Base-by-base conservation (phyloP, 306 rosid genomes). In the Senna siamea region DNA sequence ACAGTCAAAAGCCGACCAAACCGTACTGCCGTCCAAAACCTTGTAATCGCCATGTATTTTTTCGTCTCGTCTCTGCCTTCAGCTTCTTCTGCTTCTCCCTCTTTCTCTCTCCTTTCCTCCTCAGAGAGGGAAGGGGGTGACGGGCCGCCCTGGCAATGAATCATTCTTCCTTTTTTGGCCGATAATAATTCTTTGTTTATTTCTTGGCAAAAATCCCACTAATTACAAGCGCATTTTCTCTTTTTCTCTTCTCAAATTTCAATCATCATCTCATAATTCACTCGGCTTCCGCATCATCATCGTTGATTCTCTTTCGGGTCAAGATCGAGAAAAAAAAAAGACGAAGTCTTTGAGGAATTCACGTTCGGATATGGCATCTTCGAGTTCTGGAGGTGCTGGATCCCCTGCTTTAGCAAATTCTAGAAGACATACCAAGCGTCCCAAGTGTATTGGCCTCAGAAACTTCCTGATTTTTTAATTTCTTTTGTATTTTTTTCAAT, bases 341-440 rank as follows among this genome's bases (percentile, higher is more conserved):
- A 26, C 1, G 2, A 26, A 30, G 66, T 23, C 70, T 76, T 72
- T 64, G 77, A 82, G 76, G 89, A 73, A 68, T 87, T 77, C 85
- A 60, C 78, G 87, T 85, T 81, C 85, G 19, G 76, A 62, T 73
- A 88, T 90, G 81, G 88, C 95, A 46, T 80, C 92, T 62, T 87
- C 97, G 20, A 87, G 87, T 83, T 81, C 96, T 1, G 89, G 74
- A n/a, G 89, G 54, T 41, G 61, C 86, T 79, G 98, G 94, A 93
- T 93, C 98, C 75, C 70, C 87, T 70, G 98, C 91, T 83, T 20
- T 88, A 26, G 69, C 94, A 5, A 79, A 92, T 67, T n/a, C 89
- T 18, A 82, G 92, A 77, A 85, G 93, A 82, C 81, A 88, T 66
- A 82, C 95, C 50, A 94, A 94, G 87, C 87, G 97, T 51, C 98